Percentiles rank a stretch among this genome's conserved stretches.
Evolutionary conservation across 805 yeast species (phyloP).

Genomic region (Wickerhamiella dianesei): DNA sequence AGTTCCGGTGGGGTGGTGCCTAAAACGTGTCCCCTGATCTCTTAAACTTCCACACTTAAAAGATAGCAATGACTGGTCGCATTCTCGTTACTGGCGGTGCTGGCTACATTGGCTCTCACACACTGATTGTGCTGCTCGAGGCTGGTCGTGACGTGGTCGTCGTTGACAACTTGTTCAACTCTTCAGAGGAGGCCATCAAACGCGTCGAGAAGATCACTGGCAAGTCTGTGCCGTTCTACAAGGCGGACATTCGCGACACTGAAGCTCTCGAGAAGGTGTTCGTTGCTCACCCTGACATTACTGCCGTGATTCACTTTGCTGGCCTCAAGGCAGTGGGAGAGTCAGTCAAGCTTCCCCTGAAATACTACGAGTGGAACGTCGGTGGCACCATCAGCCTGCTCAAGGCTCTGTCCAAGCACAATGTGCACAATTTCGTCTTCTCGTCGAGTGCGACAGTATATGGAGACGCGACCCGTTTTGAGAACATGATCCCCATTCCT

Average conservation of each 20-base stretch:
- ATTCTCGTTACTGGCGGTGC: slow-evolving; percentile 74
- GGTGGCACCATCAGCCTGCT: slow-evolving; percentile 49
- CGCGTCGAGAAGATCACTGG: slow-evolving; percentile 45
- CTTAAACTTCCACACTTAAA: no score
- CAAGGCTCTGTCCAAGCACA: slow-evolving; percentile 35
- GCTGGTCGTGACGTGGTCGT: slow-evolving; percentile 59
- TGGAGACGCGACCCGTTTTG: slow-evolving; percentile 65
- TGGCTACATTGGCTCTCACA: slow-evolving; percentile 77
- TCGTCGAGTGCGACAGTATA: slow-evolving; percentile 74
- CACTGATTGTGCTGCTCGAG: slow-evolving; percentile 47
- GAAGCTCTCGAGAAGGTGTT: slow-evolving; percentile 37
- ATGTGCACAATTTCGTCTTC: slow-evolving; percentile 47
- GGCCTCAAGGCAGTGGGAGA: slow-evolving; percentile 78
- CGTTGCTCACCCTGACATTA: slow-evolving; percentile 32
- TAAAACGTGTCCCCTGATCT: no score
- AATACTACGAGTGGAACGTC: slow-evolving; percentile 56
- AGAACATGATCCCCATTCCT: slow-evolving; percentile 64
- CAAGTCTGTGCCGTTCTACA: slow-evolving; percentile 36
- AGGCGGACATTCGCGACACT: slow-evolving; percentile 45
- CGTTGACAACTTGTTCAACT: slow-evolving; percentile 55
- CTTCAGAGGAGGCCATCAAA: slow-evolving; percentile 51
- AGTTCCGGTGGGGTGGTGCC: no score
- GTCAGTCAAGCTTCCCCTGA: slow-evolving; percentile 51
- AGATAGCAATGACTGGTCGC: slow-evolving; percentile 2
- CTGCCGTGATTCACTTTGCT: slow-evolving; percentile 64